A percentile compares a stretch with the other conserved stretches of the same genome.
phyloP scores from a whole-genome alignment of 2,329 filamentous ascomycete species.

The Sclerotiophoma versabilis region DNA sequence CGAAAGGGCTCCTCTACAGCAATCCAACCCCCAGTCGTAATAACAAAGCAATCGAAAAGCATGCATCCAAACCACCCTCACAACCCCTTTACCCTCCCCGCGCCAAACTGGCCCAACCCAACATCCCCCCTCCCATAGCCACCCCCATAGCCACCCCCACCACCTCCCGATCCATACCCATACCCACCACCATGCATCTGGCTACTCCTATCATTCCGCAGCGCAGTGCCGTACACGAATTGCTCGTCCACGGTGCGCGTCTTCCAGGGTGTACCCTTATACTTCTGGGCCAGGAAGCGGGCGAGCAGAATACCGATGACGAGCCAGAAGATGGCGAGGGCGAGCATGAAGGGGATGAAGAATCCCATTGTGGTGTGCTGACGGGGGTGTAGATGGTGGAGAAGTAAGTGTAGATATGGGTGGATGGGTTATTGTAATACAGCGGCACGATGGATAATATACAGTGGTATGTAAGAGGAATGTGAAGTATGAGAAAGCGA shows the following conservation, averaged over 20 bases:
- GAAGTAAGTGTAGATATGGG: too few relatives aligned
- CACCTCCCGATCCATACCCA: conserved; percentile 16
- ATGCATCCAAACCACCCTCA: too few relatives aligned
- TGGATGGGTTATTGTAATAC: background rate
- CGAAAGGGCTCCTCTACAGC: too few relatives aligned
- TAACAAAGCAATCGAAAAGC: too few relatives aligned
- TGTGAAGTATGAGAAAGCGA: background rate
- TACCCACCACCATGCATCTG: conserved; percentile 21
- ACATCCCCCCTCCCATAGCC: conserved; percentile 12
- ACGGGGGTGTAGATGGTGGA: background rate
- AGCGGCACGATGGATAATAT: background rate
- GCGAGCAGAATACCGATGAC: conserved; percentile 27
- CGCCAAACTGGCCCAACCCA: conserved; percentile 21
- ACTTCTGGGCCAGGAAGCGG: conserved; percentile 29
- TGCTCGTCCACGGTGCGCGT: background rate
- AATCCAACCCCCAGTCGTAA: too few relatives aligned
- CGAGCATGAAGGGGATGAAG: conserved; percentile 25
- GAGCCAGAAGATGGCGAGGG: conserved; percentile 26
- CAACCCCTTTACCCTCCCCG: conserved; percentile 28
- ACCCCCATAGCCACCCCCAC: background rate
- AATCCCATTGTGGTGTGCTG: conserved; percentile 5
- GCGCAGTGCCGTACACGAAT: conserved; percentile 1
- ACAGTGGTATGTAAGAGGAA: background rate
- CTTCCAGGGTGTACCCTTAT: conserved; percentile 14
- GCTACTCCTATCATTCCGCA: conserved; percentile 7